phyloP scores from a whole-genome alignment of 306 rosid genomes.

The Coriaria nepalensis region DNA sequence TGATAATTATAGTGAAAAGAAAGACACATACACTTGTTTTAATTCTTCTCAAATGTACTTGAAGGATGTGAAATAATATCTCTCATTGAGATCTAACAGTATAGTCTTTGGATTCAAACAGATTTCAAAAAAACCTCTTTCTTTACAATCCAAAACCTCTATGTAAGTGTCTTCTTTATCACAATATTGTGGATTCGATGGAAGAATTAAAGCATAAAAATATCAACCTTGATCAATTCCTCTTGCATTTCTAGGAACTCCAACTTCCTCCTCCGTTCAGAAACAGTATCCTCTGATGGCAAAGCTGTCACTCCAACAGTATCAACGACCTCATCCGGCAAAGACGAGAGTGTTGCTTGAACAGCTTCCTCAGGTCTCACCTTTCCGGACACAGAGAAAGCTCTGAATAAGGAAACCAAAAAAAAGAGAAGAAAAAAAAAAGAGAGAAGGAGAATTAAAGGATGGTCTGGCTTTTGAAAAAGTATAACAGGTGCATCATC shows the following conservation, averaged over 20 bases:
- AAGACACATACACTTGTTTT: too few species aligned
- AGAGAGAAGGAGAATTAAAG: not conserved
- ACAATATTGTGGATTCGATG: not conserved
- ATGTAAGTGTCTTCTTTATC: too few species aligned
- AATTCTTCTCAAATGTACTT: too few species aligned
- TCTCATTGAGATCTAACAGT: too few species aligned
- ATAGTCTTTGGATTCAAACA: too few species aligned
- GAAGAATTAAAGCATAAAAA: conserved; percentile 8
- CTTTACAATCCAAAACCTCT: too few species aligned
- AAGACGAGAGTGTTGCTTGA: conserved; percentile 79
- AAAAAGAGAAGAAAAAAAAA: not conserved
- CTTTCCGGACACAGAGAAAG: conserved; percentile 76
- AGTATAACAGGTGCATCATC: conserved; percentile 3
- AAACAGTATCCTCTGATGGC: conserved; percentile 82
- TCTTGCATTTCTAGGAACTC: conserved; percentile 93
- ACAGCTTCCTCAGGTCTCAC: conserved; percentile 81
- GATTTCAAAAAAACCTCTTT: too few species aligned
- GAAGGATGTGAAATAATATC: too few species aligned
- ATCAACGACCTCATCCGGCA: conserved; percentile 94
- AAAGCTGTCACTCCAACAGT: conserved; percentile 75
- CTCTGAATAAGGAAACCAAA: conserved; percentile 27
- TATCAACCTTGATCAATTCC: conserved; percentile 72
- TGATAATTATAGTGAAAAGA: too few species aligned
- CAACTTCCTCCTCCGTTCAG: conserved; percentile 87
- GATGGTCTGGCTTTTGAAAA: not conserved